Percentiles rank a stretch among this genome's conserved stretches.
These are phyloP conservation scores for Pleoardoris graminearum DNA, from an alignment of 2,329 filamentous ascomycete species.

Conservation along the genomic window DNA sequence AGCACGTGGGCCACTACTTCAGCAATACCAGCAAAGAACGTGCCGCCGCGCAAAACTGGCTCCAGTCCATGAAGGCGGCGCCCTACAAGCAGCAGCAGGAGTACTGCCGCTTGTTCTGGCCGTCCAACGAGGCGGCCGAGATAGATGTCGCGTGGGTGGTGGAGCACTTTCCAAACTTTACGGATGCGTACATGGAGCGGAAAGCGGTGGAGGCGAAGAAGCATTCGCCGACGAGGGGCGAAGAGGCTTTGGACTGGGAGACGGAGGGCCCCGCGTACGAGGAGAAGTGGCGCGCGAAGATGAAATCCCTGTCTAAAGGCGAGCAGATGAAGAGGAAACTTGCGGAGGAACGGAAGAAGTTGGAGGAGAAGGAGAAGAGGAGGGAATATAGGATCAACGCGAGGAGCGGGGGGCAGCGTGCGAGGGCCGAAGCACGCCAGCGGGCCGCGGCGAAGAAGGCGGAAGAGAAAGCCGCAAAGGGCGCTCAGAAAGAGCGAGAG, in stretches of 20 bases:
- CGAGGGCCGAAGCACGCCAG: background rate
- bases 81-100: background rate
- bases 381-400: background rate
- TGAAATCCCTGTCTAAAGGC: no score
- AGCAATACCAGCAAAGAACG: no score
- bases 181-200: background rate
- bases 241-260: background rate
- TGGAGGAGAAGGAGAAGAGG: background rate
- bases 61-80: no score
- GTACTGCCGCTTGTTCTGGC: background rate
- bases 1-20: no score
- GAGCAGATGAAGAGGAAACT: background rate
- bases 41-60: no score
- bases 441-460: no score
- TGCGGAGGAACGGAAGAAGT: background rate
- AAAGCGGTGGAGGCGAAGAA: background rate
- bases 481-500: no score
- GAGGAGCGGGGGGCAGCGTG: background rate
- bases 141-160: background rate
- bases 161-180: background rate
- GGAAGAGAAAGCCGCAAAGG: no score
- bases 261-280: background rate
- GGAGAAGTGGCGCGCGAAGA: background rate
- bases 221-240: background rate
- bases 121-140: background rate